Base-by-base conservation (phyloP, 2,329 filamentous ascomycete genomes). In the Cladosporium velox region DNA sequence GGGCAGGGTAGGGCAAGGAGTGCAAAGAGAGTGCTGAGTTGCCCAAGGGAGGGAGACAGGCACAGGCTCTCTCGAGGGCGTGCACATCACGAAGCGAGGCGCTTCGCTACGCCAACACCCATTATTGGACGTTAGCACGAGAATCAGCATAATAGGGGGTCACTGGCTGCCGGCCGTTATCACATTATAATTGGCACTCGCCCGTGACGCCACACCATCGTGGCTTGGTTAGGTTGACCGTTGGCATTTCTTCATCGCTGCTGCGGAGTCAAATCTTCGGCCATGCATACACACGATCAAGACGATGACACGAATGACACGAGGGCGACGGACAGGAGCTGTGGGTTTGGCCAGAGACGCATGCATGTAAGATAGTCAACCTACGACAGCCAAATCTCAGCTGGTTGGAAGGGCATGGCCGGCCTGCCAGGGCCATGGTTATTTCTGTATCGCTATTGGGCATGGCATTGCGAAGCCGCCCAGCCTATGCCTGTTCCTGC, bases 241-340 rank as follows among this genome's bases (percentile, higher is more conserved):
- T 55, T 52, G 30, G 21, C 52, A 55, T 55, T 47, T 62, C 61
- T 64, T 64, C 61, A 64, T 64, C 61, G 28, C 18, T 47, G 41
- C 41, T 18, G 41, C 15, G 6, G n/a, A 47, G 41, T 47, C n/a
- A 21, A 21, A 47, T 64, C 47, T 4, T 54, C 60, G 18, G 7
- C 26, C 26, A 61, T 61, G 59, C 59, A 44, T n/a, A n/a, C 38
- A 44, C 7, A 44, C 18, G 6, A 30, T 30, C 28, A 30, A 30
- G 28, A 30, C 28, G 38, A 44, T 10, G 18, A 44, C 15, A 41
- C 35, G 14, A 18, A 18, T 11, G 14, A 26, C 32, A 62, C 28
- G 44, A 32, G n/a, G 10, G 30, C 30, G 12, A n/a, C 30, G 10
- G 28, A 35, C 28, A 34, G 11, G 52, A 55, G 28, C 18, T 32